Evolutionary conservation across 306 rosid genomes (phyloP).

Genomic region (Malus asiatica): DNA sequence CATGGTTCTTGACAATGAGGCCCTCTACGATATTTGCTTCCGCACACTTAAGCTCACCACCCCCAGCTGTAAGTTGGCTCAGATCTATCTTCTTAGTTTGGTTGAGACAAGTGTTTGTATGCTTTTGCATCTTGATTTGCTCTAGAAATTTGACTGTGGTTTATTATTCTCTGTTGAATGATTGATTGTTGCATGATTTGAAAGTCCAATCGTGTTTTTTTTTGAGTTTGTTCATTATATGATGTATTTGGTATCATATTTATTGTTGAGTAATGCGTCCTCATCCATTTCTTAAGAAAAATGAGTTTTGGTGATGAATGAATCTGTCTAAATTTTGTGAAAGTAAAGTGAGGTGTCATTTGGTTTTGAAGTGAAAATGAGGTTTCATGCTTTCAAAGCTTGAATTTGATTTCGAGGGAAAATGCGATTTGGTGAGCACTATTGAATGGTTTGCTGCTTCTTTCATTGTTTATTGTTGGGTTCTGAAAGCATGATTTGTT

Average conservation of each 20-base stretch:
- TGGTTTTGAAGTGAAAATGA: not conserved
- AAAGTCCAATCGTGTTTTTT: not conserved
- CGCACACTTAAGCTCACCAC: conserved; percentile 37
- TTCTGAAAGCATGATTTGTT: not conserved
- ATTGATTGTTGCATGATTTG: not conserved
- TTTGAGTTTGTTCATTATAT: not conserved
- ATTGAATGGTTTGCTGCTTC: not conserved
- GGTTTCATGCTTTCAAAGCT: not conserved
- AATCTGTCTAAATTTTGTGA: no score
- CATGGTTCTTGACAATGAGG: conserved; percentile 41
- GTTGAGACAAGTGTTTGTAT: not conserved
- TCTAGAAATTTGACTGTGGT: not conserved
- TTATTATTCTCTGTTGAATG: not conserved
- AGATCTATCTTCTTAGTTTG: not conserved
- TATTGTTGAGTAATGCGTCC: not conserved
- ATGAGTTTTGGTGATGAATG: not conserved
- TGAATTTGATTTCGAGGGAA: not conserved
- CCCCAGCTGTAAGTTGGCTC: conserved; percentile 31
- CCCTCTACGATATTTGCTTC: conserved; percentile 37
- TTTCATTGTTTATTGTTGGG: not conserved
- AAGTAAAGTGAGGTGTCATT: not conserved
- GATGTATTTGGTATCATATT: not conserved
- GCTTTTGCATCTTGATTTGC: not conserved
- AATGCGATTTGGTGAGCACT: no score
- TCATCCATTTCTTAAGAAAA: not conserved